A percentile compares a stretch with the other conserved stretches of the same genome.
phyloP scores from a whole-genome alignment of 257 asterid species.

The Paulownia fortunei region DNA sequence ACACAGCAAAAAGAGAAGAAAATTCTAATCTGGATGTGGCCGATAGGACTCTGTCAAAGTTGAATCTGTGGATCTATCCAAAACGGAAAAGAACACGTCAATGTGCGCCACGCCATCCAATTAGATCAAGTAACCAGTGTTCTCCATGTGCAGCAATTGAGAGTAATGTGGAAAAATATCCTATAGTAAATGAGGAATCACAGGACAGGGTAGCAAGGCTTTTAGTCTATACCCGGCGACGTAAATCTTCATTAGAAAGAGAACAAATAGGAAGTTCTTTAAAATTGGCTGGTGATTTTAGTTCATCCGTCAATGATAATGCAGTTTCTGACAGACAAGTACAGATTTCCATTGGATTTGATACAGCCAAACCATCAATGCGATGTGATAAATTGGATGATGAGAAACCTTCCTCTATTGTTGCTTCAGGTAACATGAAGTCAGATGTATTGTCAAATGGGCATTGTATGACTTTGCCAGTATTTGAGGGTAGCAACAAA shows the following conservation, averaged over 20 bases:
- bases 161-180: constrained; percentile 39
- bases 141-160: constrained; percentile 31
- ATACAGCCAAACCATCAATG: constrained; percentile 36
- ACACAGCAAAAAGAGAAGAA: constrained; percentile 28
- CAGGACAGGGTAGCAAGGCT: constrained; percentile 36
- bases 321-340: constrained; percentile 29
- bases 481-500: constrained; percentile 36
- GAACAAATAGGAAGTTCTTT: constrained; percentile 35
- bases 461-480: constrained; percentile 34
- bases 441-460: constrained; percentile 35
- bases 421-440: constrained; percentile 29
- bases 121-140: constrained; percentile 39
- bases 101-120: constrained; percentile 28
- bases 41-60: constrained; percentile 30
- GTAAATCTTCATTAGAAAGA: constrained; percentile 34
- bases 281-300: constrained; percentile 25
- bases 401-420: constrained; percentile 26
- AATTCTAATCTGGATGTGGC: constrained; percentile 29
- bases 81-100: constrained; percentile 60
- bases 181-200: constrained; percentile 33
- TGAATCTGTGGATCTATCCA: constrained; percentile 53
- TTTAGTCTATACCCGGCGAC: constrained; percentile 42
- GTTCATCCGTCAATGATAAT: constrained; percentile 32
- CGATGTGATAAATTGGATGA: constrained; percentile 36
- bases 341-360: constrained; percentile 26